These are phyloP conservation scores for Gaultheria prostrata DNA, from an alignment of 148 eudicot genomes.

Conservation along the genomic window DNA sequence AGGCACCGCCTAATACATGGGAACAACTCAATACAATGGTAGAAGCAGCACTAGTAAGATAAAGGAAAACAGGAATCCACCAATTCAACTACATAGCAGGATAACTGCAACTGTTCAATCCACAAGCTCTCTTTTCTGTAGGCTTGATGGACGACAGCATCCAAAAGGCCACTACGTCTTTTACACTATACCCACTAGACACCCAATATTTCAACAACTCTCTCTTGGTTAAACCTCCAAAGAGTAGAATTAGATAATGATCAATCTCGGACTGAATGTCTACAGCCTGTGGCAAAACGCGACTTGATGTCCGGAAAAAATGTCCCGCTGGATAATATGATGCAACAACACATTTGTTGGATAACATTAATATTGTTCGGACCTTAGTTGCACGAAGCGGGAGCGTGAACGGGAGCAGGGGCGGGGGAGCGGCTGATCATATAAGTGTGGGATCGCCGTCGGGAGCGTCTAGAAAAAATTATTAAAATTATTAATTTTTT, in stretches of 20 bases:
- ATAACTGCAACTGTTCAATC: neutral
- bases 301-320: neutral
- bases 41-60: neutral
- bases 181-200: neutral
- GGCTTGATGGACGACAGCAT: neutral
- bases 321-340: neutral
- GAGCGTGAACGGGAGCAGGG: no score
- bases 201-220: neutral
- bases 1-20: neutral
- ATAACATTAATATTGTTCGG: neutral
- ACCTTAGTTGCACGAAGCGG: no score
- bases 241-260: neutral
- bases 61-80: neutral
- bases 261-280: neutral
- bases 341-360: neutral
- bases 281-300: neutral
- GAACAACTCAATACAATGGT: slow-evolving; percentile 1
- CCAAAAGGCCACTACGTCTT: neutral
- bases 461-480: no score
- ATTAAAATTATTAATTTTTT: no score
- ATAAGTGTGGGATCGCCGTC: no score
- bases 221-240: neutral
- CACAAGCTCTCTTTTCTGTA: neutral
- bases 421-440: no score
- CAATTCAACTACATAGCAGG: neutral